phyloP scores from a whole-genome alignment of 306 rosid genomes.

The Pterocarpus santalinus region DNA sequence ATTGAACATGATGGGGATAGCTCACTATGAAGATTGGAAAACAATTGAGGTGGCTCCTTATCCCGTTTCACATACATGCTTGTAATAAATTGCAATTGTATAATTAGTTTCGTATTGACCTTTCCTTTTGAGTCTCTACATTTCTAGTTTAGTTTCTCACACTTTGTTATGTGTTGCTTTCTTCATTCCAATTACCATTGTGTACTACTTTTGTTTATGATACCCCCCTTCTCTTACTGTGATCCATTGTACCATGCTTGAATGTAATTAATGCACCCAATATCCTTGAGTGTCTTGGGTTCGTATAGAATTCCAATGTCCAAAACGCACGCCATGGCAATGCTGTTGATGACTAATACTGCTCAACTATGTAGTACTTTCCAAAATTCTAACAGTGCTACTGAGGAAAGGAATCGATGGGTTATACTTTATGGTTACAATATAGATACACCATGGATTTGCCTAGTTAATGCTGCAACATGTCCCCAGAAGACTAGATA shows the following conservation, averaged over 20 bases:
- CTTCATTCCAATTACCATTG: conserved; percentile 7
- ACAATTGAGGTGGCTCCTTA: conserved; percentile 5
- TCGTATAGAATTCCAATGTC: conserved; percentile 11
- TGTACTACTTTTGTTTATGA: conserved; percentile 31
- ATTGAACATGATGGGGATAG: conserved; percentile 59
- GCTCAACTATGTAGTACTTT: not conserved
- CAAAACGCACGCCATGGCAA: not conserved
- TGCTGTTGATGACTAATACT: not conserved
- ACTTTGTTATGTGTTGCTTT: not conserved
- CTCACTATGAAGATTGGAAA: conserved; percentile 39
- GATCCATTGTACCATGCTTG: conserved; percentile 1
- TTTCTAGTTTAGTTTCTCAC: not conserved
- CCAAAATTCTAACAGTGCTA: not conserved
- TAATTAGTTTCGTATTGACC: not conserved
- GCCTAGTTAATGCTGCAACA: conserved; percentile 2
- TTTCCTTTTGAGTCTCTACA: not conserved
- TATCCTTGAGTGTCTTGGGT: conserved; percentile 31
- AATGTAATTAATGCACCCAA: conserved; percentile 1
- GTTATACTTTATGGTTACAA: not conserved
- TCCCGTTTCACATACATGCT: not conserved
- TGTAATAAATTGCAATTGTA: conserved; percentile 12
- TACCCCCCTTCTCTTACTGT: not conserved
- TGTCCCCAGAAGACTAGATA: not conserved
- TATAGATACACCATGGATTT: conserved; percentile 9
- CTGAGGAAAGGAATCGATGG: not conserved